These are phyloP conservation scores for Wallacemonas sp. DNA, from an alignment of 208 protist species.

Conservation along the genomic window DNA sequence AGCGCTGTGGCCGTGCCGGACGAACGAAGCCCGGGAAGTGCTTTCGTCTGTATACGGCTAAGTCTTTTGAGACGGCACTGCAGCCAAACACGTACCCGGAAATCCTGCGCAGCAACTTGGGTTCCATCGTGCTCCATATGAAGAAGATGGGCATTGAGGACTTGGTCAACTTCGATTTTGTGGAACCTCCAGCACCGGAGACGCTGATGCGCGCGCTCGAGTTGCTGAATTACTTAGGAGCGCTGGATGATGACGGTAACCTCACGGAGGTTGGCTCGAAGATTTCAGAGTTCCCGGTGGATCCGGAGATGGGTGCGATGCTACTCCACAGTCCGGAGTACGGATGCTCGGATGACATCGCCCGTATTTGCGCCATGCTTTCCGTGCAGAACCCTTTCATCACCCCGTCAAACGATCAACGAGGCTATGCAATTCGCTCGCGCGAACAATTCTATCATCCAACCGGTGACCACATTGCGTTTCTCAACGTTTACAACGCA, in stretches of 20 bases:
- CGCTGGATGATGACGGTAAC: conserved; percentile 97
- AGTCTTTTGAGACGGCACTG: conserved; percentile 94
- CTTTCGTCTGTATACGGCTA: conserved; percentile 96
- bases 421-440: conserved; percentile 63
- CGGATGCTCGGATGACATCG: conserved; percentile 95
- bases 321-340: conserved; percentile 94
- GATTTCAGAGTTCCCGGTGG: conserved; percentile 98
- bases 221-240: conserved; percentile 94
- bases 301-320: conserved; percentile 97
- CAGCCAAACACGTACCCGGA: conserved; percentile 95
- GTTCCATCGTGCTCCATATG: conserved; percentile 95
- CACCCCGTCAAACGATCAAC: conserved; percentile 69
- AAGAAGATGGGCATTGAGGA: conserved; percentile 99
- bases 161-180: conserved; percentile 97
- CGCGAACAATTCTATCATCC: conserved; percentile 96
- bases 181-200: conserved; percentile 96
- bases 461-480: conserved; percentile 97
- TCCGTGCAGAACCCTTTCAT: conserved; percentile 81
- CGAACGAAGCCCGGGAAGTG: conserved; percentile 96
- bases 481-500: conserved; percentile 92
- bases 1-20: conserved; percentile 95
- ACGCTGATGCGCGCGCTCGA: conserved; percentile 95
- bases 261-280: conserved; percentile 93
- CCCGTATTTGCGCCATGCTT: conserved; percentile 97
- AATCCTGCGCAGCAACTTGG: conserved; percentile 98